Evolutionary conservation across 1,284 basidiomycete species (phyloP).

Genomic region (Boletellus sp.): DNA sequence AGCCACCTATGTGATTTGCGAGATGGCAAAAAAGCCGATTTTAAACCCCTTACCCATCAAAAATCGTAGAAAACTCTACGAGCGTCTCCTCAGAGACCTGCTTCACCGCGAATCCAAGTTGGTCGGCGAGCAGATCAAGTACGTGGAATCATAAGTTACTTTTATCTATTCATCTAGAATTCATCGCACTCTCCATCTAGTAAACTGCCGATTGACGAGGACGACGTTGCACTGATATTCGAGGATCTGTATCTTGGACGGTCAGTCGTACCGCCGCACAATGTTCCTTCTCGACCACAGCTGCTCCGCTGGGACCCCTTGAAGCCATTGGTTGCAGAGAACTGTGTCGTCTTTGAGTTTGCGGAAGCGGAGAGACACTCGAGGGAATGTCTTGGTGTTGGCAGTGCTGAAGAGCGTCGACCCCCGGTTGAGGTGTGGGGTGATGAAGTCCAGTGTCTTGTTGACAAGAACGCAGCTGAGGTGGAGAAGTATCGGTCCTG

Average conservation of each 20-base stretch:
- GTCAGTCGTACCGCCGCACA: slow-evolving; percentile 72
- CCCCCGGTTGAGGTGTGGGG: slow-evolving; percentile 64
- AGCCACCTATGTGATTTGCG: slow-evolving; percentile 83
- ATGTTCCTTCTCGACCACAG: slow-evolving; percentile 66
- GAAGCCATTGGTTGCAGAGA: slow-evolving; percentile 63
- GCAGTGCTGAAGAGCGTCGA: slow-evolving; percentile 23
- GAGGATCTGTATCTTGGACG: slow-evolving; percentile 86
- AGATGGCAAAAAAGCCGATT: slow-evolving; percentile 80
- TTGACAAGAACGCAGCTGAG: slow-evolving; percentile 52
- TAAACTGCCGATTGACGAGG: slow-evolving; percentile 73
- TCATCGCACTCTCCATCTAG: slow-evolving; percentile 38
- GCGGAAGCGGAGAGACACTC: slow-evolving; percentile 71
- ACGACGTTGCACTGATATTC: slow-evolving; percentile 79
- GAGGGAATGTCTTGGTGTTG: slow-evolving; percentile 42
- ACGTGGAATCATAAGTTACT: slow-evolving; percentile 14
- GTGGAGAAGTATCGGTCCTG: slow-evolving; percentile 47
- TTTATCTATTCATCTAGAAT: background rate
- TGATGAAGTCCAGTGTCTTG: slow-evolving; percentile 51
- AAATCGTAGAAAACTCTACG: slow-evolving; percentile 80
- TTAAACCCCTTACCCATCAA: slow-evolving; percentile 80
- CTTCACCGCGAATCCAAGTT: slow-evolving; percentile 68
- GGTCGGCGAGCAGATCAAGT: slow-evolving; percentile 54
- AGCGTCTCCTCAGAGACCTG: slow-evolving; percentile 75
- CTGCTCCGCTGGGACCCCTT: slow-evolving; percentile 78
- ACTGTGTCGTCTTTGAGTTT: slow-evolving; percentile 78